Conservation (phyloP, 108 stramenopile genomes). For the Nitzschia palea region DNA sequence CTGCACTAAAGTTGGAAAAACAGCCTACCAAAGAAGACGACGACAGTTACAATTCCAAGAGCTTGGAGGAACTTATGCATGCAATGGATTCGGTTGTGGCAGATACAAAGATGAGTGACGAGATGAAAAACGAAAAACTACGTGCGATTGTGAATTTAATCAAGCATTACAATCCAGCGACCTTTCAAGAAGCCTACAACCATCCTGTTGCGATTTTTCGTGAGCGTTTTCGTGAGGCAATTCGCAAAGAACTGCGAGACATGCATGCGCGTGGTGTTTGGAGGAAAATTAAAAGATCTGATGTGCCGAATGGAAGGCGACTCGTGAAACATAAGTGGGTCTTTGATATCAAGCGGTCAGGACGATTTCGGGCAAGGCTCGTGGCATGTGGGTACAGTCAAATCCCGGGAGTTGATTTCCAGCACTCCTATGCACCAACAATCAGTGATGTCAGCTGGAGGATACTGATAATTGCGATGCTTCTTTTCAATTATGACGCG, state of each 20-base stretch:
- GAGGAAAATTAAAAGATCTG: neutral
- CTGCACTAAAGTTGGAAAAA: too few species aligned
- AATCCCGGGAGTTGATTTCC: constrained; percentile 3
- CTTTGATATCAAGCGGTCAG: neutral
- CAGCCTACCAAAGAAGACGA: too few species aligned
- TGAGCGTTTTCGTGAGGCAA: neutral
- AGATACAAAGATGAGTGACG: neutral
- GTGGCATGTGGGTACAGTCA: constrained; percentile 2
- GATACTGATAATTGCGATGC: neutral
- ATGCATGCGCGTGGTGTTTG: neutral
- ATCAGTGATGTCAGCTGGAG: neutral
- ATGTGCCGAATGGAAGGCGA: neutral
- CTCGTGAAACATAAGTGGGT: neutral
- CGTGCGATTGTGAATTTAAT: neutral
- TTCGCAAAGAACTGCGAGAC: neutral
- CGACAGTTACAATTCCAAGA: too few species aligned
- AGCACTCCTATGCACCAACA: neutral
- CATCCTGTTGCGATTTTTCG: neutral
- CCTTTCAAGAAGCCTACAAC: neutral
- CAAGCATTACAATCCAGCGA: neutral
- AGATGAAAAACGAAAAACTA: neutral
- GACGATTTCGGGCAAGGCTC: neutral
- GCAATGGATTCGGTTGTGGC: too few species aligned
- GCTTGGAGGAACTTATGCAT: too few species aligned
- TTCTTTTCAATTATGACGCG: neutral